These are phyloP conservation scores for Cadophora luteo-olivacea DNA, from an alignment of 2,329 filamentous ascomycete genomes.

Conservation along the genomic window DNA sequence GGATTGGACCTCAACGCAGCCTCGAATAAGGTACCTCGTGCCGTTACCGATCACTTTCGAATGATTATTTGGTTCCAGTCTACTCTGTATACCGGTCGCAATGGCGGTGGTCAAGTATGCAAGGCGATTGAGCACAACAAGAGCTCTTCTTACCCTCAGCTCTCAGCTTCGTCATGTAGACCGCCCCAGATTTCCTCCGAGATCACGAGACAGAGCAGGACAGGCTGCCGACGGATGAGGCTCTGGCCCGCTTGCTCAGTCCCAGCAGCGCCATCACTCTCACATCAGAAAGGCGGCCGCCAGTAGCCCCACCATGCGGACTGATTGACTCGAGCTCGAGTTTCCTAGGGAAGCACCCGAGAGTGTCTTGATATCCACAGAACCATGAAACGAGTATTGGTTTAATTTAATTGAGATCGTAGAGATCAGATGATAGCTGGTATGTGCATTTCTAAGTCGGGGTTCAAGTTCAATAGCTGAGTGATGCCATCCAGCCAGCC, in stretches of 20 bases:
- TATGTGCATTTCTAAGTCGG: background rate
- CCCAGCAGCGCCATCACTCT: background rate
- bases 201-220: slow-evolving; percentile 11
- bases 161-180: background rate
- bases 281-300: slow-evolving; percentile 5
- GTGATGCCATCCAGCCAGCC: background rate
- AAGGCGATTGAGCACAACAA: slow-evolving; percentile 3
- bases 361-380: background rate
- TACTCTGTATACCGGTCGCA: background rate
- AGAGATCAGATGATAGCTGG: background rate
- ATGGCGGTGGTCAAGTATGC: background rate
- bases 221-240: background rate
- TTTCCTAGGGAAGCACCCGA: background rate
- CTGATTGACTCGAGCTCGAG: background rate
- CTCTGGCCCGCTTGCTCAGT: background rate
- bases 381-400: background rate
- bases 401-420: background rate
- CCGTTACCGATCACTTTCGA: background rate
- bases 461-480: background rate
- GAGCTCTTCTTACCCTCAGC: background rate
- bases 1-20: background rate
- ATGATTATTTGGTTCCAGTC: background rate
- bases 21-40: background rate
- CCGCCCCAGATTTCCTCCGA: slow-evolving; percentile 5
- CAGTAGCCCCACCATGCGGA: background rate